Conservation (phyloP, 2,329 filamentous ascomycete species). For the Phialophora chinensis region DNA sequence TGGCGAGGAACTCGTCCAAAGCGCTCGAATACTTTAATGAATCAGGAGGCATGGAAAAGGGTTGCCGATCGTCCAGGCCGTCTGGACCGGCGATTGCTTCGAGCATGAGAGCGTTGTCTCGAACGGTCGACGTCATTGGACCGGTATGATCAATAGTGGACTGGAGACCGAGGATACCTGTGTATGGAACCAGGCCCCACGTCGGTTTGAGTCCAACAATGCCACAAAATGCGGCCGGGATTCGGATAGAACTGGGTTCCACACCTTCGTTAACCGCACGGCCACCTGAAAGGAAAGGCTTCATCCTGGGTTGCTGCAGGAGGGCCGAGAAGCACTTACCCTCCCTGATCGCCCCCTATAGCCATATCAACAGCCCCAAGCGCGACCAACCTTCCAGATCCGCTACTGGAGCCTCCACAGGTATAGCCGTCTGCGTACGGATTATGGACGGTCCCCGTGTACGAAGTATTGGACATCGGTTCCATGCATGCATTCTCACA, state of each 20-base stretch:
- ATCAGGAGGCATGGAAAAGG: slow-evolving; percentile 21
- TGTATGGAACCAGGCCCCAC: slow-evolving; percentile 57
- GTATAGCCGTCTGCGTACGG: slow-evolving; percentile 49
- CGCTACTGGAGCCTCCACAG: slow-evolving; percentile 56
- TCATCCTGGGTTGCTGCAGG: neutral
- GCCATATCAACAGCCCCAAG: slow-evolving; percentile 41
- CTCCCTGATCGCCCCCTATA: slow-evolving; percentile 44
- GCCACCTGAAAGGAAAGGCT: neutral
- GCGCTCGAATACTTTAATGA: neutral
- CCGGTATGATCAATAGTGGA: slow-evolving; percentile 58
- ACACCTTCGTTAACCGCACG: neutral
- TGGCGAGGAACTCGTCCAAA: slow-evolving; percentile 1
- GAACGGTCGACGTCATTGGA: slow-evolving; percentile 48
- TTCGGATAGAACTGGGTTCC: slow-evolving; percentile 50
- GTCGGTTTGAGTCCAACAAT: slow-evolving; percentile 59
- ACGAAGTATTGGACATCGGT: slow-evolving; percentile 52
- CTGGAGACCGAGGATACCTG: slow-evolving; percentile 54
- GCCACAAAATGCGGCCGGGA: slow-evolving; percentile 55
- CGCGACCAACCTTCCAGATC: slow-evolving; percentile 53
- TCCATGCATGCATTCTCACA: slow-evolving; percentile 57
- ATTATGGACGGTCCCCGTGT: slow-evolving; percentile 56
- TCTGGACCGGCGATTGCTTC: slow-evolving; percentile 55
- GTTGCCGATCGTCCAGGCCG: slow-evolving; percentile 52
- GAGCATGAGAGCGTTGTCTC: slow-evolving; percentile 50
- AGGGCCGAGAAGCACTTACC: slow-evolving; percentile 38